phyloP scores from a whole-genome alignment of 108 stramenopile genomes.

The Skeletonema grethae region DNA sequence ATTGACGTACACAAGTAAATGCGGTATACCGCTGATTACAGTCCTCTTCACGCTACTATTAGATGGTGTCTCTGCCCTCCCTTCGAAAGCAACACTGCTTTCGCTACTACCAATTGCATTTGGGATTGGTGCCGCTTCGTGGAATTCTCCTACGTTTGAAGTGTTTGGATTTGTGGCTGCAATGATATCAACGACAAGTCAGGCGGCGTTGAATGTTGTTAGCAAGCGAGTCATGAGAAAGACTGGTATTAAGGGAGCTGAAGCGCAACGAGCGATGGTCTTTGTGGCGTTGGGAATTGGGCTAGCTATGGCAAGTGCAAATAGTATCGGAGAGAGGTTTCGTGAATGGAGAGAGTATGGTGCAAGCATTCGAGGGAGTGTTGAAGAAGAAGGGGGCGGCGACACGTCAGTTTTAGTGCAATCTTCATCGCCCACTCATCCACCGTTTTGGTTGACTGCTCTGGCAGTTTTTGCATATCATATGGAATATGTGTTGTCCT shows the following conservation, averaged over 20 bases:
- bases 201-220: slow-evolving; percentile 69
- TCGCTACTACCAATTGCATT: slow-evolving; percentile 71
- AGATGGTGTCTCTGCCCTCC: slow-evolving; percentile 65
- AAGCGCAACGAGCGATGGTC: slow-evolving; percentile 76
- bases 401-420: slow-evolving; percentile 16
- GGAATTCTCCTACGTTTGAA: slow-evolving; percentile 79
- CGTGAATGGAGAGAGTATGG: slow-evolving; percentile 23
- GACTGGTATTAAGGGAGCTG: slow-evolving; percentile 54
- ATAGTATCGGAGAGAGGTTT: slow-evolving; percentile 26
- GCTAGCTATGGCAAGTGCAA: slow-evolving; percentile 36
- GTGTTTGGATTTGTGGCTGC: slow-evolving; percentile 64
- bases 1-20: slow-evolving; percentile 80
- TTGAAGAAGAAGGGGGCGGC: neutral
- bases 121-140: slow-evolving; percentile 76
- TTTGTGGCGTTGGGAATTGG: slow-evolving; percentile 66
- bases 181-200: slow-evolving; percentile 65
- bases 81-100: slow-evolving; percentile 52
- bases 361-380: slow-evolving; percentile 12
- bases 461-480: slow-evolving; percentile 70
- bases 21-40: slow-evolving; percentile 76
- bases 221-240: slow-evolving; percentile 67
- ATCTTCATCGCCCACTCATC: slow-evolving; percentile 21
- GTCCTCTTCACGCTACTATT: slow-evolving; percentile 63
- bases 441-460: slow-evolving; percentile 59
- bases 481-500: slow-evolving; percentile 73